Conservation (phyloP, 257 asterid species). For the Plantago ovata region DNA sequence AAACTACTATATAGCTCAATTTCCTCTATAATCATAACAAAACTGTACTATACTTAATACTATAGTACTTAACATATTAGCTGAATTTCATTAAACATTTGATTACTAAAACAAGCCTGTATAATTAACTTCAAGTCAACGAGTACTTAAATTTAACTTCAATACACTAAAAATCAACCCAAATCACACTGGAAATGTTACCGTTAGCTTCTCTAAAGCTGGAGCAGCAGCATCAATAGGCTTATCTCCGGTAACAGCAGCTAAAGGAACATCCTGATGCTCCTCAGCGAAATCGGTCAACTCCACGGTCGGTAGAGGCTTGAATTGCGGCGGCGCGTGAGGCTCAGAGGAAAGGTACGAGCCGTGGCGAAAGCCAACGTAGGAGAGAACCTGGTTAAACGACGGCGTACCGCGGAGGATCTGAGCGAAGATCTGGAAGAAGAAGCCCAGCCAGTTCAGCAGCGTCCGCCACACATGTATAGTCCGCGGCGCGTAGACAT, state of each 20-base stretch:
- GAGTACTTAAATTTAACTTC: conserved; percentile 7
- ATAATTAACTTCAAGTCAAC: conserved; percentile 11
- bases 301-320: conserved; percentile 16
- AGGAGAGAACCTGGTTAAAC: conserved; percentile 56
- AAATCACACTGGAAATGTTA: conserved; percentile 14
- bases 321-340: conserved; percentile 21
- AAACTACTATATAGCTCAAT: no score
- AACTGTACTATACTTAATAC: no score
- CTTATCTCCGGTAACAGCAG: conserved; percentile 19
- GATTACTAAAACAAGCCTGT: no score
- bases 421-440: conserved; percentile 92
- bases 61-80: conserved; percentile 10
- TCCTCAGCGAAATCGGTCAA: conserved; percentile 3
- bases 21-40: no score
- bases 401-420: conserved; percentile 88
- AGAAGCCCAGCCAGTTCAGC: conserved; percentile 76
- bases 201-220: conserved; percentile 36
- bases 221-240: conserved; percentile 17
- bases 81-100: no score
- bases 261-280: background rate
- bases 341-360: conserved; percentile 44
- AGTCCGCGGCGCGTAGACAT: conserved; percentile 78
- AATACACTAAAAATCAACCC: background rate
- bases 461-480: conserved; percentile 80
- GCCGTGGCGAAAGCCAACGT: conserved; percentile 59